These are phyloP conservation scores for Fusarium foetens DNA, from an alignment of 2,329 filamentous ascomycete genomes.

Conservation along the genomic window DNA sequence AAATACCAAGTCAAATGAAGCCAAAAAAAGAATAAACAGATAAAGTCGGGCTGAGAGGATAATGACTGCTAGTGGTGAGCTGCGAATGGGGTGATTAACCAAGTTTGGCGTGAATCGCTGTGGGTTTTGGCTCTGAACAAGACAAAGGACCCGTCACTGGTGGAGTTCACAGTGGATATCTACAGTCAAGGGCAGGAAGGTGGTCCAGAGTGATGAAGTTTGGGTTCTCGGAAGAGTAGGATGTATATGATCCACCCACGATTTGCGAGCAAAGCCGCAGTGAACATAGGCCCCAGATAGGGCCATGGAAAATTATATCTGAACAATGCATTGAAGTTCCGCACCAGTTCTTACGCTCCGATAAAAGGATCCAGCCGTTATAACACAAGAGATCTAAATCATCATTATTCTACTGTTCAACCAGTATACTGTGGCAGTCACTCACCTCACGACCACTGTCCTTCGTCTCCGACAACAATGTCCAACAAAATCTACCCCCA, in stretches of 20 bases:
- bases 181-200: not conserved
- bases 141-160: fast-evolving
- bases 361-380: fast-evolving
- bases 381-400: not conserved
- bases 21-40: fast-evolving
- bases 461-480: not conserved
- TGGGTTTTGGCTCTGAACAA: not conserved
- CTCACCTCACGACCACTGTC: not conserved
- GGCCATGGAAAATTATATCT: too few relatives aligned
- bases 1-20: not conserved
- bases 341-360: too few relatives aligned
- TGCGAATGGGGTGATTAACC: not conserved
- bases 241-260: too few relatives aligned
- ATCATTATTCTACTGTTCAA: too few relatives aligned
- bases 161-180: fast-evolving
- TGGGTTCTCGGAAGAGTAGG: not conserved
- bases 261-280: fast-evolving
- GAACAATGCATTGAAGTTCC: not conserved
- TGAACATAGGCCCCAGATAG: not conserved
- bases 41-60: too few relatives aligned
- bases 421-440: too few relatives aligned
- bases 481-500: not conserved
- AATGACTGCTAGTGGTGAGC: not conserved
- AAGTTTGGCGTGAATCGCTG: fast-evolving
- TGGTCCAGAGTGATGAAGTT: fast-evolving